A percentile compares a stretch with the other conserved stretches of the same genome.
Conservation (phyloP, 257 asterid species). For the Gynochthodes officinalis region DNA sequence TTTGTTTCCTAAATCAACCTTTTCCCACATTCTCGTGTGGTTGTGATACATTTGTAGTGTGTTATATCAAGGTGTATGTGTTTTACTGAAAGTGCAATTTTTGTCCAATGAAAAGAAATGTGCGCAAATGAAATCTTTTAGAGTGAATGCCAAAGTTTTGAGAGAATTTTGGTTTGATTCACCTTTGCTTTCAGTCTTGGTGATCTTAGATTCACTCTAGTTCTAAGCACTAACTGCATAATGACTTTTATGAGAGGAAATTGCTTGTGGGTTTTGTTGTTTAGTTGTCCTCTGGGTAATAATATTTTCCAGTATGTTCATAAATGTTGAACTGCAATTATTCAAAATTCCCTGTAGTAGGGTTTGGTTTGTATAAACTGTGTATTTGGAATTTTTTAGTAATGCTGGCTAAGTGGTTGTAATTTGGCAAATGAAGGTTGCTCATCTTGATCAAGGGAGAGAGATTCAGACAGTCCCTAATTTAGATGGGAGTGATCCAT, state of each 20-base stretch:
- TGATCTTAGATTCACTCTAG: not conserved
- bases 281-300: not conserved
- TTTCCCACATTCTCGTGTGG: no score
- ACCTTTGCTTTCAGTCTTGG: not conserved
- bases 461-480: constrained; percentile 6
- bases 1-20: not conserved
- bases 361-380: not conserved
- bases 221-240: not conserved
- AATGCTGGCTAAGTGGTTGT: not conserved
- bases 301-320: not conserved
- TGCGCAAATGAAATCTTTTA: no score
- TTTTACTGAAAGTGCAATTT: no score
- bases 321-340: not conserved
- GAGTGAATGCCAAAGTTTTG: no score
- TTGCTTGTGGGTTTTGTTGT: not conserved
- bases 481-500: constrained; percentile 38
- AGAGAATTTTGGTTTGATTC: not conserved
- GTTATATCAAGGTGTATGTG: no score
- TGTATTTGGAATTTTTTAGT: not conserved
- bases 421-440: constrained; percentile 22
- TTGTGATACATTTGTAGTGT: no score
- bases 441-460: constrained; percentile 15
- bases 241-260: not conserved
- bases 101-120: no score
- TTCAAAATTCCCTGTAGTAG: not conserved